phyloP scores from a whole-genome alignment of 495 filamentous ascomycete genomes.

The Bombardia bombarda region DNA sequence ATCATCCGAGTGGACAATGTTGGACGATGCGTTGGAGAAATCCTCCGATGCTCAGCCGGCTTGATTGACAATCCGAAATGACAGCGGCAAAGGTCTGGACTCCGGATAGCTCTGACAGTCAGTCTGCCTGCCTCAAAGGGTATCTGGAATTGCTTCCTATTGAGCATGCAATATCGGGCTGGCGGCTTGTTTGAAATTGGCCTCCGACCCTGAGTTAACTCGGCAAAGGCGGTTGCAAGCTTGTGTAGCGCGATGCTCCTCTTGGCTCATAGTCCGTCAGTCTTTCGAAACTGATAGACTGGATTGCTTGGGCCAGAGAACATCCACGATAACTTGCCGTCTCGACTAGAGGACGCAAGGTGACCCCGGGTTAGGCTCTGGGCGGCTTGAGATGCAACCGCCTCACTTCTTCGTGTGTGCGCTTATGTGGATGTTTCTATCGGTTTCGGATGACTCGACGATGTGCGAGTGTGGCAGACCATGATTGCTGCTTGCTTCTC shows the following conservation, averaged over 20 bases:
- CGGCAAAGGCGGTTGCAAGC: neutral
- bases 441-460: too few relatives aligned
- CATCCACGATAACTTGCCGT: slow-evolving; percentile 5
- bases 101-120: too few relatives aligned
- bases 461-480: slow-evolving; percentile 16
- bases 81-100: neutral
- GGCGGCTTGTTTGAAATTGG: neutral
- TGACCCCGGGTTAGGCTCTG: too few relatives aligned
- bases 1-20: too few relatives aligned
- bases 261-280: neutral
- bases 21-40: too few relatives aligned
- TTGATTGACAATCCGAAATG: neutral
- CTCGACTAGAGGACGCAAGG: too few relatives aligned
- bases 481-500: slow-evolving; percentile 16
- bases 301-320: neutral
- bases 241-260: neutral
- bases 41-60: neutral
- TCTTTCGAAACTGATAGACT: neutral
- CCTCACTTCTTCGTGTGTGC: neutral
- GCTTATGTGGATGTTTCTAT: too few relatives aligned
- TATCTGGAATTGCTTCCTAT: too few relatives aligned
- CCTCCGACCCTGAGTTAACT: neutral
- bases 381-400: neutral
- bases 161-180: too few relatives aligned
- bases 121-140: too few relatives aligned